Percentiles rank a stretch among this genome's conserved stretches.
Evolutionary conservation across 2,329 filamentous ascomycete species (phyloP).

Genomic region (Hymenoscyphus fructigenus): DNA sequence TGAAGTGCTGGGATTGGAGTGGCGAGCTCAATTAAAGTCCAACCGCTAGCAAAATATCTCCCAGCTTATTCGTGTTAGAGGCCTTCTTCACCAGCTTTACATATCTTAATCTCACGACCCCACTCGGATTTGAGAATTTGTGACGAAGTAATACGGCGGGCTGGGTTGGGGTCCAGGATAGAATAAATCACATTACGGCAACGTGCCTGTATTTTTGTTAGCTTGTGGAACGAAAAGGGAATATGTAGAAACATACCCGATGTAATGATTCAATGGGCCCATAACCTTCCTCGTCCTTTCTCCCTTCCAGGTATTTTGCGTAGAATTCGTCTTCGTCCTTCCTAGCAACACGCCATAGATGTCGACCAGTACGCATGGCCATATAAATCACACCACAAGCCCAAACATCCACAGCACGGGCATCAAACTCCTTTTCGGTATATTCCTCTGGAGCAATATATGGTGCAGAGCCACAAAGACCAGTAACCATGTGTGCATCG

Average conservation of each 20-base stretch:
- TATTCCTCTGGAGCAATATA: constrained; percentile 99
- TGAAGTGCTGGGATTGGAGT: constrained; percentile 14
- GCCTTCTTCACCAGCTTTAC: constrained; percentile 94
- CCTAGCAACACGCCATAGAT: constrained; percentile 95
- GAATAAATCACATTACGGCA: constrained; percentile 99
- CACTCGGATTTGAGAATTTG: constrained; percentile 98
- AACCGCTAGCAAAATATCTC: constrained; percentile 20
- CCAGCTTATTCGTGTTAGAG: constrained; percentile 54
- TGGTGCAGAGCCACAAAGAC: constrained; percentile 91
- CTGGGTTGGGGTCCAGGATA: constrained; percentile 91
- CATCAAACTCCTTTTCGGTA: constrained; percentile 91
- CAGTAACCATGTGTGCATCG: constrained; percentile 96
- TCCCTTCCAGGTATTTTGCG: constrained; percentile 86
- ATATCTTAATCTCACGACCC: constrained; percentile 96
- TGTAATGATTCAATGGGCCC: constrained; percentile 94
- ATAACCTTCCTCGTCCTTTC: constrained; percentile 93
- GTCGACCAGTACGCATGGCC: constrained; percentile 96
- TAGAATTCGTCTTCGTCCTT: constrained; percentile 98
- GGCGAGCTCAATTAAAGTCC: constrained; percentile 15
- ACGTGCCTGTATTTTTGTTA: constrained; percentile 63
- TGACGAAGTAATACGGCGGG: constrained; percentile 87
- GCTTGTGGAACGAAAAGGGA: not conserved
- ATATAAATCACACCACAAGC: constrained; percentile 99
- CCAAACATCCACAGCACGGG: constrained; percentile 97
- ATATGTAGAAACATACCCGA: constrained; percentile 63